Percentiles rank a stretch among this genome's conserved stretches.
These are phyloP conservation scores for Thalassiosira hispida DNA, from an alignment of 352 stramenopile genomes.

Conservation along the genomic window DNA sequence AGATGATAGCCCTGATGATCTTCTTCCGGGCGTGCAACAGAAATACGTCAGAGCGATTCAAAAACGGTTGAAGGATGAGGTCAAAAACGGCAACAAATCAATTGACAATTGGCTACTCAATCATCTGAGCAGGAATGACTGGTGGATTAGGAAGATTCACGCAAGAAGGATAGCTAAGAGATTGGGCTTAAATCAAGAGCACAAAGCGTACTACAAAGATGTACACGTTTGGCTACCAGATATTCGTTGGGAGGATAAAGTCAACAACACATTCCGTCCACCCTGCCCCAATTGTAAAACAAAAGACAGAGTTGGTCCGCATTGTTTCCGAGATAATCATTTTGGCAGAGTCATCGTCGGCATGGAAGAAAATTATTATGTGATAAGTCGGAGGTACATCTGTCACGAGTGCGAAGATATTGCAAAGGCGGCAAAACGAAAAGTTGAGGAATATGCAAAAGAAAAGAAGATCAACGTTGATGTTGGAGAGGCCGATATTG, in stretches of 20 bases:
- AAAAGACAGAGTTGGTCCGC: conserved; percentile 32
- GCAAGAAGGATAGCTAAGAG: background rate
- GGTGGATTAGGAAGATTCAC: background rate
- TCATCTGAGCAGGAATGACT: background rate
- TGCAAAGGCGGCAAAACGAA: background rate
- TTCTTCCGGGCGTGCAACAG: too few species aligned
- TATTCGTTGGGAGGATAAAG: conserved; percentile 18
- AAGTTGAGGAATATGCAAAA: conserved; percentile 11
- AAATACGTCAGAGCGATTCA: too few species aligned
- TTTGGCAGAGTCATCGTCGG: conserved; percentile 36
- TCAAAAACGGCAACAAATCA: too few species aligned
- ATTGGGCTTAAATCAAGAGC: background rate
- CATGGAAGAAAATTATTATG: conserved; percentile 49
- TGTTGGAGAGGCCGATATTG: background rate
- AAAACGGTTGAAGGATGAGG: too few species aligned
- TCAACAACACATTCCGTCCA: conserved; percentile 9
- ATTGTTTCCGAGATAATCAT: conserved; percentile 49
- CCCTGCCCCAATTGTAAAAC: conserved; percentile 42
- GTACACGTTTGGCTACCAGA: conserved; percentile 59
- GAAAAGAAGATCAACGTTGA: background rate
- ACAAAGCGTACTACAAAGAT: conserved; percentile 44
- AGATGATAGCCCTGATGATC: too few species aligned
- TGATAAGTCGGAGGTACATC: conserved; percentile 42
- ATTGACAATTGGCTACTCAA: background rate
- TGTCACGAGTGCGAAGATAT: conserved; percentile 34